Conservation (phyloP, 148 eudicot species). For the Fagopyrum esculentum region DNA sequence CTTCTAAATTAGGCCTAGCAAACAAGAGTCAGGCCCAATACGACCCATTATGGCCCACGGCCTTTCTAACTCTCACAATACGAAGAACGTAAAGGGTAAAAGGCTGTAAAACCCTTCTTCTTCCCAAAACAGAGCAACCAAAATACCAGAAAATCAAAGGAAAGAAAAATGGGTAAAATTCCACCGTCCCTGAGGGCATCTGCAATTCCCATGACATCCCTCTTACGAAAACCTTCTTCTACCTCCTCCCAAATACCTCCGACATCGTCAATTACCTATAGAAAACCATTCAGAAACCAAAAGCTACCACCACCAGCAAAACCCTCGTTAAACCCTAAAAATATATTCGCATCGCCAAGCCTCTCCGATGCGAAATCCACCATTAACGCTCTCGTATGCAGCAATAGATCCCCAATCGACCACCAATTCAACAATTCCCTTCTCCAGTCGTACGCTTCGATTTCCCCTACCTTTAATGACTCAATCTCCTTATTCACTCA, state of each 20-base stretch:
- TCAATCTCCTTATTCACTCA: constrained; percentile 43
- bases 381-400: constrained; percentile 26
- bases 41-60: not conserved
- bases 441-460: constrained; percentile 46
- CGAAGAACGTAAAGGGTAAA: not conserved
- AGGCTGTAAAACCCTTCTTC: not conserved
- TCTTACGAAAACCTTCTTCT: constrained; percentile 19
- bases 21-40: not conserved
- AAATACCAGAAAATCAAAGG: not conserved
- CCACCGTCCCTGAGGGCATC: constrained; percentile 28
- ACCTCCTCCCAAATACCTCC: constrained; percentile 13
- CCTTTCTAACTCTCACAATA: not conserved
- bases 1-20: not conserved
- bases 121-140: not conserved
- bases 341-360: constrained; percentile 9
- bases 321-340: constrained; percentile 12
- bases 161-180: constrained; percentile 37
- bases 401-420: constrained; percentile 21
- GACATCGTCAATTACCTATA: not conserved
- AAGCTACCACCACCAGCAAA: not conserved
- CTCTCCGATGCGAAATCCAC: constrained; percentile 14
- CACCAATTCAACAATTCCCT: constrained; percentile 45
- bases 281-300: constrained; percentile 17
- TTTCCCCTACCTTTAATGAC: constrained; percentile 36
- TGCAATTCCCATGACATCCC: constrained; percentile 17